Evolutionary conservation across 306 rosid genomes (phyloP).

Genomic region (Coriaria nepalensis): DNA sequence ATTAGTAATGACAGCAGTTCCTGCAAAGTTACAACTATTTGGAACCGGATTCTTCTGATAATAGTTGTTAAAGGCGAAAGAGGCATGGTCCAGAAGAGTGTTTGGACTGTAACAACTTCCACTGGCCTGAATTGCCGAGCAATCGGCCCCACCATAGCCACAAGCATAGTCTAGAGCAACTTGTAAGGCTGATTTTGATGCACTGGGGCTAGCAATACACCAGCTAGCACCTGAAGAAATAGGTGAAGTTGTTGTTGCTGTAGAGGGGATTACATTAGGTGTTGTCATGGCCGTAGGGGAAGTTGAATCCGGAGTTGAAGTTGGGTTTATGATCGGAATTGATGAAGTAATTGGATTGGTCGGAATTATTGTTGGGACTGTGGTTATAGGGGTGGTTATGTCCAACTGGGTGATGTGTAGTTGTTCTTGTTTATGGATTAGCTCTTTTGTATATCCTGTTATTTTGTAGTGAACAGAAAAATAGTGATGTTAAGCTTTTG

Average conservation of each 20-base stretch:
- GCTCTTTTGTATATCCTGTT: conserved; percentile 23
- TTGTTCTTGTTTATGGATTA: conserved; percentile 19
- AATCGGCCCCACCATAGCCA: conserved; percentile 61
- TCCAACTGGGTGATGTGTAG: conserved; percentile 34
- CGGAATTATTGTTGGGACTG: conserved; percentile 56
- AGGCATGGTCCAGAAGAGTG: conserved; percentile 49
- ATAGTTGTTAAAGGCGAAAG: conserved; percentile 65
- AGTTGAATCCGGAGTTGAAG: conserved; percentile 46
- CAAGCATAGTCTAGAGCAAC: conserved; percentile 87
- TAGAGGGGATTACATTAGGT: conserved; percentile 30
- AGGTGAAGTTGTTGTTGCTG: conserved; percentile 24
- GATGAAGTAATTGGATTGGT: conserved; percentile 24
- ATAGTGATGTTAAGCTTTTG: not conserved
- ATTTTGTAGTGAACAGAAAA: conserved; percentile 2
- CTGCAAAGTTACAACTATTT: conserved; percentile 63
- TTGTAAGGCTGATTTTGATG: conserved; percentile 40
- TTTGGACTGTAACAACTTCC: conserved; percentile 58
- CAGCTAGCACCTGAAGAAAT: conserved; percentile 40
- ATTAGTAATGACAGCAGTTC: conserved; percentile 65
- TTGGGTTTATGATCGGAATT: conserved; percentile 44
- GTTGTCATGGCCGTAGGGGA: conserved; percentile 31
- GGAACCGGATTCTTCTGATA: conserved; percentile 24
- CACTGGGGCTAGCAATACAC: conserved; percentile 65
- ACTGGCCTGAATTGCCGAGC: conserved; percentile 53
- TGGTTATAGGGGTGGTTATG: conserved; percentile 69